Base-by-base conservation (phyloP, 2,329 filamentous ascomycete species). In the Clonostachys chloroleuca region DNA sequence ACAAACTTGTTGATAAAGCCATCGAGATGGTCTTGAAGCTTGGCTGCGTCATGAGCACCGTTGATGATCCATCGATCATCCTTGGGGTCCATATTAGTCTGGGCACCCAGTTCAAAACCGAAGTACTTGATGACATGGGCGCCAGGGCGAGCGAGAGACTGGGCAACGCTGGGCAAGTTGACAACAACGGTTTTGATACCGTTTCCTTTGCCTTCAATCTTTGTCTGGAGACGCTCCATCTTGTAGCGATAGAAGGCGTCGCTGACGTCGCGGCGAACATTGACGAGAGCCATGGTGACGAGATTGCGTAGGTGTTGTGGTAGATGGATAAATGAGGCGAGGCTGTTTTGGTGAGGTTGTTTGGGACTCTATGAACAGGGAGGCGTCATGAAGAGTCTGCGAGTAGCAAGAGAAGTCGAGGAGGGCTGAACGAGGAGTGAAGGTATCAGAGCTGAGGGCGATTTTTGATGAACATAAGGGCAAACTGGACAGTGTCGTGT, bases 1-100 rank as follows among this genome's bases (percentile, higher is more conserved):
- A 99, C 94, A 59, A 97, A 99, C 75, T 90, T 96, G 78, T 86
- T 81, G 75, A 99, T 99, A 81, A 99, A 99, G 60, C 92, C 92
- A 68, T 97, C 92, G 43, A 99, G 88, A 61, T 96, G 92, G 67
- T 97, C 94, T 77, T 99, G 94, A 43, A 99, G 87, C 79, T 97
- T 97, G 69, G 79, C 75, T 53, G 92, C 85, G 58, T 99, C 94
- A 67, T 99, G 94, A 57, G 92, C 90, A 66, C 94, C 94, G 74
- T 99, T 99, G 82, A 99, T 97, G 75, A 99, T 99, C 92, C 94
- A 99, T 67, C 94, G 94, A 68, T 99, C 94, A 68, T 97, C 92
- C 61, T 90, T 85, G 56, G 94, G 92, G 67, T 96, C 94, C 59
- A 91, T 92, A 75, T 96, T 97, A 77, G 94, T 96, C 78, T 97